phyloP scores from a whole-genome alignment of 2,329 filamentous ascomycete genomes.

The Beauveria varroae region DNA sequence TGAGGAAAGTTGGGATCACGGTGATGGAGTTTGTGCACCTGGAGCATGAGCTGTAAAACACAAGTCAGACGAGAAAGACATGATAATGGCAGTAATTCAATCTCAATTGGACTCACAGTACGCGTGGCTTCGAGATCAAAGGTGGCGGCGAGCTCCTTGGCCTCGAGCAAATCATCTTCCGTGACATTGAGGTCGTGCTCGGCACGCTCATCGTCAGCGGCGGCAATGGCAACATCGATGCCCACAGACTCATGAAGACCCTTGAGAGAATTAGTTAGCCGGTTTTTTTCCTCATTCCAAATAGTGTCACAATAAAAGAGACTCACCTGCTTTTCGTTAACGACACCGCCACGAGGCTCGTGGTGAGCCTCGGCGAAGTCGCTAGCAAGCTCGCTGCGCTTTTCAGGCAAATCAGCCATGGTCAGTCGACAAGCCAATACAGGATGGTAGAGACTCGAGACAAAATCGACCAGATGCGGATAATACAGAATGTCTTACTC shows the following conservation, averaged over 20 bases:
- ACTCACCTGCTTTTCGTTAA: conserved; percentile 4
- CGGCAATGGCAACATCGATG: not conserved
- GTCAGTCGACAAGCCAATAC: not conserved
- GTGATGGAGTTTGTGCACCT: conserved; percentile 20
- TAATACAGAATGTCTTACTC: not conserved
- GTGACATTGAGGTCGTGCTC: conserved; percentile 23
- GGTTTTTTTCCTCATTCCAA: not conserved
- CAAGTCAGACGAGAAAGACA: not conserved
- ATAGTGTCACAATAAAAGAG: not conserved
- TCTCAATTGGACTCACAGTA: conserved; percentile 4
- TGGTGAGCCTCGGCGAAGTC: not conserved
- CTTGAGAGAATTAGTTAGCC: not conserved
- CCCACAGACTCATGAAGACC: not conserved
- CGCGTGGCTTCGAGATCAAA: conserved; percentile 22
- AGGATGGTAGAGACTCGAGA: not conserved
- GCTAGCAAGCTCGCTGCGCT: conserved; percentile 4
- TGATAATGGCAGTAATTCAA: not conserved
- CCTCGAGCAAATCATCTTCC: conserved; percentile 25
- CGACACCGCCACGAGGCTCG: not conserved
- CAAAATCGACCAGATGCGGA: not conserved
- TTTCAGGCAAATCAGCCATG: conserved; percentile 8
- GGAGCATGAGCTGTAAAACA: conserved; percentile 15
- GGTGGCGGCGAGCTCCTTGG: conserved; percentile 22
- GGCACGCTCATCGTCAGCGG: conserved; percentile 2
- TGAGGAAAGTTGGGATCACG: conserved; percentile 22